Evolutionary conservation across 768 basidiomycete species (phyloP), one percentile per base, ranked within the genome.

Genomic region (Leccinum aurantiacum): DNA sequence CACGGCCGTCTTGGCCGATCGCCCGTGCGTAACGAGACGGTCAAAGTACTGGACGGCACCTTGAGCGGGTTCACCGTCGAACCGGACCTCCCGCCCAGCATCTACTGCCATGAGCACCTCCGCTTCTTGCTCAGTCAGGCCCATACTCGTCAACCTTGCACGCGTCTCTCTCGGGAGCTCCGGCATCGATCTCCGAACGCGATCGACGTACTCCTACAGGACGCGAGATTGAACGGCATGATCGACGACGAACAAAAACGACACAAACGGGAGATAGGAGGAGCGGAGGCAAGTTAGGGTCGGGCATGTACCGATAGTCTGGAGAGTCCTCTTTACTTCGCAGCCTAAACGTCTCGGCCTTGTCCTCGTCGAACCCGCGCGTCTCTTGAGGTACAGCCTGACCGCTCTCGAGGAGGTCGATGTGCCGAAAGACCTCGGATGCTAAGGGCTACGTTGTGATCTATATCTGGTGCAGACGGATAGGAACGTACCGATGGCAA

Each of bases 291-390:
- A 98, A 76, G 71, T 98, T 98, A 0, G 93, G 88, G 71, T 99
- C 97, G 0, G 97, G 97, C 93, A 99, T 96, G 76, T 98, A 98
- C 17, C 91, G 84, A 72, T 98, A 99, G 72, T 99, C 97, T 1
- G 91, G 93, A 0, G 94, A 89, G 65, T 95, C 91, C 67, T 97
- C 97, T 74, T 99, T 98, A 50, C 85, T 87, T 46, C 97, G 82
- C 46, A 98, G 75, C 33, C 79, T 82, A 74, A 86, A 95, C 1
- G 97, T 98, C 70, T 90, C 83, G 33, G 88, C 88, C 3, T 80
- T 85, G 59, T 86, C 76, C 67, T 95, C 91, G 71, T 98, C 86
- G 67, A 95, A 94, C 2, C 93, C 92, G 24, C 94, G 86, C 6
- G 96, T 98, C 72, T 98, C 94, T 74, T 95, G 95, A 8, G 77